Evolutionary conservation across 495 filamentous ascomycete genomes (phyloP).

Genomic region (Hypoxylon perforatum): DNA sequence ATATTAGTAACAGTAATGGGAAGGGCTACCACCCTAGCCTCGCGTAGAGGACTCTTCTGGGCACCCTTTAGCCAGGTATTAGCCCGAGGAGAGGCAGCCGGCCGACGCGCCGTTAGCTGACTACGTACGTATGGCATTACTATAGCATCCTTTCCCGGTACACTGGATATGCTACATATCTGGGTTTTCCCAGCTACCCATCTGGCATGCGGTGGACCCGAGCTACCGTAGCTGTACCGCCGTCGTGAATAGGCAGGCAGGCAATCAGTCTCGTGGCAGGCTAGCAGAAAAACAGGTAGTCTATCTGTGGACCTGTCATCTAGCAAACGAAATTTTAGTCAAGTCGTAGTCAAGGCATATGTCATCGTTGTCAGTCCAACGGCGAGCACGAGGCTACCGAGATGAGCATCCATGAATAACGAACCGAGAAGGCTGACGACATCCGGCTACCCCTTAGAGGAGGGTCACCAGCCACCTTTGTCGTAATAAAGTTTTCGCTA

Average conservation of each 20-base stretch:
- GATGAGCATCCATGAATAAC: background rate
- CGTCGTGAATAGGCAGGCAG: background rate
- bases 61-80: conserved; percentile 20
- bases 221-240: background rate
- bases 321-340: background rate
- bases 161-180: conserved; percentile 17
- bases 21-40: conserved; percentile 8
- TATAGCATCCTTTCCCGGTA: conserved; percentile 15
- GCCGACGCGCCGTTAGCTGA: conserved; percentile 31
- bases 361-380: background rate
- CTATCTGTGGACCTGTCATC: background rate
- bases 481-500: conserved; percentile 19
- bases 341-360: conserved; percentile 1
- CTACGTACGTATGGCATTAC: conserved; percentile 40
- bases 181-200: no score
- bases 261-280: background rate
- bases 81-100: conserved; percentile 9
- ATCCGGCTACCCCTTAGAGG: background rate
- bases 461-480: conserved; percentile 25
- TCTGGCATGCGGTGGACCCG: conserved; percentile 20
- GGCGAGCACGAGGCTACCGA: background rate
- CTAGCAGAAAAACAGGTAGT: background rate
- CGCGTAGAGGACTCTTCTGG: conserved; percentile 10
- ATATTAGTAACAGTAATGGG: no score
- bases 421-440: conserved; percentile 6